Percentiles rank a stretch among this genome's conserved stretches.
Evolutionary conservation across 371 early-diverging fungal genomes (phyloP).

Genomic region (Blastocladiella emersonii): DNA sequence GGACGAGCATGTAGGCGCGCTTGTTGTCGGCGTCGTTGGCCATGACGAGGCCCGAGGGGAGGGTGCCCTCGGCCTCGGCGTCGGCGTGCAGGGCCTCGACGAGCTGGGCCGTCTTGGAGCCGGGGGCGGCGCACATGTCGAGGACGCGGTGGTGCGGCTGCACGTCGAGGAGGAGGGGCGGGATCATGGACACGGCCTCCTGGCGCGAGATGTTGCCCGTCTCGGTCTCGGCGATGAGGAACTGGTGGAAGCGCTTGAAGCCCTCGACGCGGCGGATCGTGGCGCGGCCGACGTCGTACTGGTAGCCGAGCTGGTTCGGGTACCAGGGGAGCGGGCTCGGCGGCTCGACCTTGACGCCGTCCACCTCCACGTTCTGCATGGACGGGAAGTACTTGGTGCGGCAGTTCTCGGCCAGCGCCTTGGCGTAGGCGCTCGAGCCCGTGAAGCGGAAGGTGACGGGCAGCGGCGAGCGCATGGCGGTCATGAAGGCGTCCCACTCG

Average conservation of each 20-base stretch:
- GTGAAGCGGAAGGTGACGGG: conserved; percentile 90
- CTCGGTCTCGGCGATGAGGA: conserved; percentile 88
- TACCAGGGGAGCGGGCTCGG: conserved; percentile 72
- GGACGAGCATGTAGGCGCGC: conserved; percentile 87
- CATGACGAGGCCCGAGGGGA: conserved; percentile 75
- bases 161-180: conserved; percentile 87
- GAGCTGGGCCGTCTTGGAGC: conserved; percentile 81
- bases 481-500: conserved; percentile 63
- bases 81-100: conserved; percentile 74
- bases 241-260: conserved; percentile 71
- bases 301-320: conserved; percentile 82
- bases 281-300: conserved; percentile 51
- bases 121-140: conserved; percentile 89
- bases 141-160: conserved; percentile 75
- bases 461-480: conserved; percentile 43
- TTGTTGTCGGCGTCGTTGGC: conserved; percentile 93
- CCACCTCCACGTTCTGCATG: conserved; percentile 31
- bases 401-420: conserved; percentile 20
- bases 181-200: conserved; percentile 98
- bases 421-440: conserved; percentile 49
- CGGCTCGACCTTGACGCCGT: conserved; percentile 52
- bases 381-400: conserved; percentile 21
- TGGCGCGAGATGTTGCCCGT: conserved; percentile 93
- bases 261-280: conserved; percentile 57
- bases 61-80: conserved; percentile 41